Conservation (phyloP, 106 monocot genomes). For the Dendrobium catenatum region DNA sequence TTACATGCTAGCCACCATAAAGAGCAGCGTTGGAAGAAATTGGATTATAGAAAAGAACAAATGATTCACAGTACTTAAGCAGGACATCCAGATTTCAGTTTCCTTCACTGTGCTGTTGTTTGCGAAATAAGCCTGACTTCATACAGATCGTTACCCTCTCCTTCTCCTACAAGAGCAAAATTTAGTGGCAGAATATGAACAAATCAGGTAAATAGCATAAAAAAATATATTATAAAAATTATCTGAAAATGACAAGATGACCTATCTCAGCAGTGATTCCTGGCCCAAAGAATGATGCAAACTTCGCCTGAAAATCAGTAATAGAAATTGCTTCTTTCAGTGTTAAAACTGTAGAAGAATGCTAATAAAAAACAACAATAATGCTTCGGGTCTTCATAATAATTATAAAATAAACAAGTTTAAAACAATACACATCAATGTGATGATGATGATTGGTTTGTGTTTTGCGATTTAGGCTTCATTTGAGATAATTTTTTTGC, state of each 20-base stretch:
- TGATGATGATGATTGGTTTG: no score
- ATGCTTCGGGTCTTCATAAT: no score
- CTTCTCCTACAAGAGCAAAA: constrained; percentile 33
- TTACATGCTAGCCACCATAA: constrained; percentile 1
- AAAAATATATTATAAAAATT: neutral
- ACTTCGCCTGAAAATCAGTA: constrained; percentile 59
- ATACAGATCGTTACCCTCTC: constrained; percentile 46
- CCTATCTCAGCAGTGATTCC: constrained; percentile 80
- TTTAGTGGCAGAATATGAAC: neutral
- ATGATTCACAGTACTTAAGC: constrained; percentile 7
- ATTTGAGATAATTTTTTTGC: no score
- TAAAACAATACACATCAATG: no score
- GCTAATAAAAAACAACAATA: neutral
- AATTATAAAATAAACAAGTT: no score
- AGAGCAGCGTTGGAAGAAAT: neutral
- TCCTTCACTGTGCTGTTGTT: constrained; percentile 22
- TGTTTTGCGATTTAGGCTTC: no score
- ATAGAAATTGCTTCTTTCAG: neutral
- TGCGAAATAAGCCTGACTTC: constrained; percentile 85
- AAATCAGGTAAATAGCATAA: neutral
- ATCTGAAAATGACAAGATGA: constrained; percentile 12
- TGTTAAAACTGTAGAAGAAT: neutral
- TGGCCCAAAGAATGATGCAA: constrained; percentile 88
- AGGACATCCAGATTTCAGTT: neutral
- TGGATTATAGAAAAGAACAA: neutral